Evolutionary conservation across 1,284 basidiomycete genomes (phyloP).

Genomic region (Omphalotus olearius): DNA sequence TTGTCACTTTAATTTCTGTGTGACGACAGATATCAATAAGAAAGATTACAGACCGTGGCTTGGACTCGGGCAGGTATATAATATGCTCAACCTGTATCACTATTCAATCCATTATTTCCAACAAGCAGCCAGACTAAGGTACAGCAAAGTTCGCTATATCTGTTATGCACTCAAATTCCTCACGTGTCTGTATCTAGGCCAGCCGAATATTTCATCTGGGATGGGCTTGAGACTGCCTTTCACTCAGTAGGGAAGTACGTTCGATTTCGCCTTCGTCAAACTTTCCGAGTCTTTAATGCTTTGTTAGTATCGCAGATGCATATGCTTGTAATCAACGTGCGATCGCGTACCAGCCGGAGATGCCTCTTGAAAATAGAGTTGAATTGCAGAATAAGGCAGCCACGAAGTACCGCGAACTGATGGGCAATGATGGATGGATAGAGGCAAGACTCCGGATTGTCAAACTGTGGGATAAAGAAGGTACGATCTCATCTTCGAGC

Average conservation of each 20-base stretch:
- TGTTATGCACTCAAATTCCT: neutral
- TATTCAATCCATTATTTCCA: constrained; percentile 20
- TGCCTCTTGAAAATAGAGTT: neutral
- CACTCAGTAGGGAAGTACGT: constrained; percentile 80
- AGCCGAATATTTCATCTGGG: constrained; percentile 96
- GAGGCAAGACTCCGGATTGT: neutral
- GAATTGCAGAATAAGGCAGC: neutral
- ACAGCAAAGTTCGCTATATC: neutral
- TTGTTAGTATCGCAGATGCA: neutral
- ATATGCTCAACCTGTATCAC: constrained; percentile 15
- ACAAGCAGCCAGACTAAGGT: constrained; percentile 10
- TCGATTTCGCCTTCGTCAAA: constrained; percentile 37
- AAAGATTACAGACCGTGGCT: constrained; percentile 22
- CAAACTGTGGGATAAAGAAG: neutral
- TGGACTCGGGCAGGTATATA: constrained; percentile 21
- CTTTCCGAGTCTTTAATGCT: constrained; percentile 26
- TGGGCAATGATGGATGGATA: neutral
- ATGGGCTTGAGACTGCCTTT: constrained; percentile 91
- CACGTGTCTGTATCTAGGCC: constrained; percentile 52
- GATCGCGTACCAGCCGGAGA: neutral
- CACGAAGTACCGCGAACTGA: neutral
- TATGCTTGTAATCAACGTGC: neutral
- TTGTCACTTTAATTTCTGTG: neutral
- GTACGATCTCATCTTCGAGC: neutral
- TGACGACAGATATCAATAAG: constrained; percentile 18